A percentile compares a stretch with the other conserved stretches of the same genome.
phyloP scores from a whole-genome alignment of 2,329 filamentous ascomycete species.

The Colletotrichum horii region DNA sequence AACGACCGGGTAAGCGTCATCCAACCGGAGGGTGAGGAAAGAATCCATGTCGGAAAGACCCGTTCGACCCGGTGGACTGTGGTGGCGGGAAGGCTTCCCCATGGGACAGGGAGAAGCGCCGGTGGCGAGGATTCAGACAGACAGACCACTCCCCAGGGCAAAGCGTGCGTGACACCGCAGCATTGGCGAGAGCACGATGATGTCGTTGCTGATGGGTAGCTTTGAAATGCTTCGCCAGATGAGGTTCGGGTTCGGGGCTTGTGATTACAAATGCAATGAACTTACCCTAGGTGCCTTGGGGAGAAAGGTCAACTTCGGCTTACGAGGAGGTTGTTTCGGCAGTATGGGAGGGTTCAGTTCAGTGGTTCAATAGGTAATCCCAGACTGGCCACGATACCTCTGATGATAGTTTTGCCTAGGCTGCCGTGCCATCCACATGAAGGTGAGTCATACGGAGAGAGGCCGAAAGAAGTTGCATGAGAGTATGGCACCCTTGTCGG shows the following conservation, averaged over 20 bases:
- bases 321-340: not conserved
- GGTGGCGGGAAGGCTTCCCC: not conserved
- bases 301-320: not conserved
- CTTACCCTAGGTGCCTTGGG: no score
- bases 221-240: not conserved
- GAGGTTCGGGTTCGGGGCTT: not conserved
- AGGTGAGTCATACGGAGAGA: constrained; percentile 13
- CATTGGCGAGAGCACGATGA: not conserved
- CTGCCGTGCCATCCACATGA: not conserved
- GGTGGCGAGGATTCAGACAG: not conserved
- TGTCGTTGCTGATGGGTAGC: not conserved
- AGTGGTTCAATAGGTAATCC: not conserved
- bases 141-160: not conserved
- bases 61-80: not conserved
- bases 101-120: not conserved
- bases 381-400: not conserved
- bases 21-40: not conserved
- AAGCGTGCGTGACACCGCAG: not conserved
- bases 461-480: not conserved
- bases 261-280: not conserved
- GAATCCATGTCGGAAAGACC: not conserved
- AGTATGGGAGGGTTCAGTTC: not conserved
- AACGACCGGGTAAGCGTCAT: not conserved
- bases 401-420: not conserved
- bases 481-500: not conserved